Conservation (phyloP, 2,329 filamentous ascomycete genomes). For the Colletotrichum godetiae region DNA sequence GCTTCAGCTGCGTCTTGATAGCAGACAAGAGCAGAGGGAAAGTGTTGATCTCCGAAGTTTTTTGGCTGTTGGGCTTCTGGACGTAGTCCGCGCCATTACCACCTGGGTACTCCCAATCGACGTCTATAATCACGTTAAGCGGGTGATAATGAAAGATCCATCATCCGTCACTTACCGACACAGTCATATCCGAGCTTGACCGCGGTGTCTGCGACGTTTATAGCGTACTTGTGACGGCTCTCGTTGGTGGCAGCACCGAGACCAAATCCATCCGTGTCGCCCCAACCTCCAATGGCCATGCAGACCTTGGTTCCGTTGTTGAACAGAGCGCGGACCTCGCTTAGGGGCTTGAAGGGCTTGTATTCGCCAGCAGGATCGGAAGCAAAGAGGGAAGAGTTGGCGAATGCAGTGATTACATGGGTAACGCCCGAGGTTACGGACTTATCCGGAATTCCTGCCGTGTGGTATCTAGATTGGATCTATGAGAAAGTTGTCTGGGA, state of each 20-base stretch:
- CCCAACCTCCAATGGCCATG: slow-evolving; percentile 76
- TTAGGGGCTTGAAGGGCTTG: slow-evolving; percentile 64
- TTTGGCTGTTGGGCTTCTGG: slow-evolving; percentile 66
- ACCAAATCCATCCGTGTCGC: slow-evolving; percentile 68
- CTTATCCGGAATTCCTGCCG: slow-evolving; percentile 46
- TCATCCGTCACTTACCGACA: slow-evolving; percentile 53
- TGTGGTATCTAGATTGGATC: slow-evolving; percentile 51
- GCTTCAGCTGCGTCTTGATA: slow-evolving; percentile 67
- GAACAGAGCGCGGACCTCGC: slow-evolving; percentile 64
- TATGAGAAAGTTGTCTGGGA: slow-evolving; percentile 5
- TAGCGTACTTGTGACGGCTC: slow-evolving; percentile 63
- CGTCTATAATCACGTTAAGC: slow-evolving; percentile 52
- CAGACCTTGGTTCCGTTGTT: slow-evolving; percentile 66
- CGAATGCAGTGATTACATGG: slow-evolving; percentile 67
- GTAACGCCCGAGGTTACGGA: slow-evolving; percentile 58
- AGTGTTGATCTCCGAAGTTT: slow-evolving; percentile 68
- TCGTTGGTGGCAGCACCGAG: slow-evolving; percentile 58
- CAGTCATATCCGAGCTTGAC: slow-evolving; percentile 69
- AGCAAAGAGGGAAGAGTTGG: slow-evolving; percentile 61
- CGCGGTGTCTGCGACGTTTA: slow-evolving; percentile 67
- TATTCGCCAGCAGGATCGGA: slow-evolving; percentile 50
- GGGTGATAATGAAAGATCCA: not conserved
- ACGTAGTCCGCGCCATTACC: slow-evolving; percentile 80
- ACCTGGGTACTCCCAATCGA: slow-evolving; percentile 74
- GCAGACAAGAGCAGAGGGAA: slow-evolving; percentile 71